These are phyloP conservation scores for Lolium rigidum DNA, from an alignment of 176 grass and related monocot genomes.

Conservation along the genomic window DNA sequence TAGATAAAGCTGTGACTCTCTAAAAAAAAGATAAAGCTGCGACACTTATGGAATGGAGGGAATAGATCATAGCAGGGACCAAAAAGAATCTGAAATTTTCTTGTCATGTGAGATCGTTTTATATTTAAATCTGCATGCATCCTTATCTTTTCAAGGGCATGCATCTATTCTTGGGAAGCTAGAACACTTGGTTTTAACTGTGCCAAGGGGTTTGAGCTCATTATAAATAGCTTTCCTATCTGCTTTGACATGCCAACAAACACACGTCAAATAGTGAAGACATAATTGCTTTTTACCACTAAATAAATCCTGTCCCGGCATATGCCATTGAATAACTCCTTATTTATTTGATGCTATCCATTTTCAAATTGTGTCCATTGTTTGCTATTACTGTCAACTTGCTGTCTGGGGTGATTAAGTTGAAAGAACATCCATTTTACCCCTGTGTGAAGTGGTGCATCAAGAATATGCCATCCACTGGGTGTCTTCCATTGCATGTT, in stretches of 20 bases:
- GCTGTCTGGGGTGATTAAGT: neutral
- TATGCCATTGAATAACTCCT: neutral
- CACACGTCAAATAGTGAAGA: neutral
- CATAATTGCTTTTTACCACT: neutral
- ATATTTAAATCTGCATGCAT: neutral
- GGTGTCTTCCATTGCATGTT: neutral
- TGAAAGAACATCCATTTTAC: neutral
- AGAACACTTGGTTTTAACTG: neutral
- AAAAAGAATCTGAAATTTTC: no score
- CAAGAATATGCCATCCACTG: constrained; percentile 13
- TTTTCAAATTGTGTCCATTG: neutral
- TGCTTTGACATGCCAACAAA: constrained; percentile 14
- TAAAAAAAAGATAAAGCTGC: no score
- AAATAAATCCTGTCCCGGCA: neutral
- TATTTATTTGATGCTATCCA: constrained; percentile 4
- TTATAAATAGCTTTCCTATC: neutral
- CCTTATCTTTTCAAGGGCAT: constrained; percentile 1
- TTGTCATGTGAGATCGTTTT: neutral
- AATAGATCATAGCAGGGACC: neutral
- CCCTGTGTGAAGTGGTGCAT: neutral
- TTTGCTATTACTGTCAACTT: neutral
- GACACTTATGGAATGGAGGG: no score
- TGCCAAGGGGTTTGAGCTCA: constrained; percentile 18
- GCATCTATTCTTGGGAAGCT: neutral
- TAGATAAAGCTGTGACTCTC: no score